Percentiles rank a stretch among this genome's conserved stretches.
phyloP scores from a whole-genome alignment of 768 basidiomycete genomes.

The Rhizopogon vulgaris region DNA sequence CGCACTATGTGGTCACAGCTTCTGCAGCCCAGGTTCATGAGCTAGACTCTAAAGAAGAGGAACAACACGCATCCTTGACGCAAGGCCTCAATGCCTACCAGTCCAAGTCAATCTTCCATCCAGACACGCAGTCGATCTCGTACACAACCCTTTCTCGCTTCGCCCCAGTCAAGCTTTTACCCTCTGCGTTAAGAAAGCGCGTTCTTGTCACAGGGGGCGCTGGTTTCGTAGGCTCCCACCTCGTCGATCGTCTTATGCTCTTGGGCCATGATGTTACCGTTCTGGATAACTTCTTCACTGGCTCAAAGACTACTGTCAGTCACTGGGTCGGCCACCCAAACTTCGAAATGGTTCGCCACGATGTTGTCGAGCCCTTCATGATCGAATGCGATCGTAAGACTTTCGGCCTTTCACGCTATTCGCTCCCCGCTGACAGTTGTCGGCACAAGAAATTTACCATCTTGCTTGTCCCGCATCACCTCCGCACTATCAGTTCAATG shows the following conservation, averaged over 20 bases:
- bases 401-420: neutral
- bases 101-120: slow-evolving; percentile 83
- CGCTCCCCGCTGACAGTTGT: slow-evolving; percentile 1
- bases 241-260: slow-evolving; percentile 96
- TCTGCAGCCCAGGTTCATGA: slow-evolving; percentile 30
- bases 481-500: slow-evolving; percentile 96
- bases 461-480: slow-evolving; percentile 97
- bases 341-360: slow-evolving; percentile 96
- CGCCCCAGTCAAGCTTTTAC: slow-evolving; percentile 85
- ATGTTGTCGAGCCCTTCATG: slow-evolving; percentile 96
- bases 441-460: slow-evolving; percentile 83
- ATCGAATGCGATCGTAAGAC: slow-evolving; percentile 94
- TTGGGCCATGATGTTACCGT: slow-evolving; percentile 97
- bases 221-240: slow-evolving; percentile 98
- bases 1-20: slow-evolving; percentile 60
- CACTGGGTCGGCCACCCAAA: slow-evolving; percentile 98
- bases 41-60: slow-evolving; percentile 33
- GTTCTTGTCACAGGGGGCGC: slow-evolving; percentile 95
- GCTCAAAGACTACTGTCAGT: slow-evolving; percentile 92
- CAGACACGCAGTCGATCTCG: slow-evolving; percentile 74
- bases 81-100: slow-evolving; percentile 50
- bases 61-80: slow-evolving; percentile 48
- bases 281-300: slow-evolving; percentile 98
- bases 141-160: slow-evolving; percentile 91
- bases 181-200: slow-evolving; percentile 75